A percentile compares a stretch with the other conserved stretches of the same genome.
phyloP scores from a whole-genome alignment of 495 filamentous ascomycete genomes.

The Penicillium desertorum region DNA sequence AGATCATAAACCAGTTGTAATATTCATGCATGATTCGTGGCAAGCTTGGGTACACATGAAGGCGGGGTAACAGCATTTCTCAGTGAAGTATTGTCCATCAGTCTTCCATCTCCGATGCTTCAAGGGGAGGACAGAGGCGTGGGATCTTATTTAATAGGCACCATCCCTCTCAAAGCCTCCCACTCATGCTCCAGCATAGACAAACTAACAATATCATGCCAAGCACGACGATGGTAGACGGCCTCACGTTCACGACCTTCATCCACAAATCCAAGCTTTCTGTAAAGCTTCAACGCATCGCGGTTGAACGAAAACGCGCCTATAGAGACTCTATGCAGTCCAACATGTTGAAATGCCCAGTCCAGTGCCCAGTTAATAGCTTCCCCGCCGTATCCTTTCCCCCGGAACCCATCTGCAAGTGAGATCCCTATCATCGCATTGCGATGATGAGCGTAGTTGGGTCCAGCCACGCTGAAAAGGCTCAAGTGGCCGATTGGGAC shows the following conservation, averaged over 20 bases:
- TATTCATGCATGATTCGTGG: too few relatives aligned
- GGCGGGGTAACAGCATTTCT: too few relatives aligned
- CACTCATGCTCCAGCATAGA: conserved; percentile 52
- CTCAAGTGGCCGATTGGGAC: background rate
- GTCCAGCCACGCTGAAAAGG: background rate
- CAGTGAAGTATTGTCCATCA: too few relatives aligned
- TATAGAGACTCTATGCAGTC: conserved; percentile 42
- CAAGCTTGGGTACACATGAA: too few relatives aligned
- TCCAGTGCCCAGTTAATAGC: conserved; percentile 52
- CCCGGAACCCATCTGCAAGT: conserved; percentile 36
- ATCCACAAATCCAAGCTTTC: conserved; percentile 47
- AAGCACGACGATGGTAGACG: conserved; percentile 41
- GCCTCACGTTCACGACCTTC: conserved; percentile 50
- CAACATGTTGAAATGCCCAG: conserved; percentile 47
- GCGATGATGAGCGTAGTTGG: conserved; percentile 37
- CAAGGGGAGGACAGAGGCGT: background rate
- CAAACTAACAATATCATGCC: conserved; percentile 43
- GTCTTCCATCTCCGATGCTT: background rate
- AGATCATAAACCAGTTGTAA: too few relatives aligned
- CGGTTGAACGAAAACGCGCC: conserved; percentile 44
- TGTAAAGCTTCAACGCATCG: conserved; percentile 44
- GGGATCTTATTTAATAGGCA: background rate
- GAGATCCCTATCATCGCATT: conserved; percentile 42
- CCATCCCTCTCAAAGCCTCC: conserved; percentile 14
- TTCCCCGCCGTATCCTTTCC: conserved; percentile 54